Conservation (phyloP, 1,284 basidiomycete species). For the Boletus semigastroideus region DNA sequence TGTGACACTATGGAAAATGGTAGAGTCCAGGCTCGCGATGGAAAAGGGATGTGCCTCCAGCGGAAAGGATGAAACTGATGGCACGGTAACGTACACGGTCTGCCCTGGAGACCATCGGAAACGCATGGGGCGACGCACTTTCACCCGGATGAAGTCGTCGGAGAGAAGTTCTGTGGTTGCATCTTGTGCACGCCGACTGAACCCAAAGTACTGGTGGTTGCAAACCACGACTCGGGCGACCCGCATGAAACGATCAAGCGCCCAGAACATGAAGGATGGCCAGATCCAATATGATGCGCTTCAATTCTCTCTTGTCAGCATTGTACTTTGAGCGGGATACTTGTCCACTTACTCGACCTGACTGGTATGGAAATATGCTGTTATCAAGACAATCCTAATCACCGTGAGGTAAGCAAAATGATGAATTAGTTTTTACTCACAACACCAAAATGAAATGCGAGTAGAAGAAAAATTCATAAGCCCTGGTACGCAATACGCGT, state of each 20-base stretch:
- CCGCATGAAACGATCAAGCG: constrained; percentile 57
- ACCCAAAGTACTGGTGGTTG: constrained; percentile 41
- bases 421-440: constrained; percentile 31
- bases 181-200: constrained; percentile 21
- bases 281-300: constrained; percentile 42
- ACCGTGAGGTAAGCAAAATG: neutral
- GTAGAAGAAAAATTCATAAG: constrained; percentile 50
- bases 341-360: constrained; percentile 1
- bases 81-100: constrained; percentile 47
- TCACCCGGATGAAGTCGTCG: constrained; percentile 27
- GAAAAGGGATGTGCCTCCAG: constrained; percentile 59
- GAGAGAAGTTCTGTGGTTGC: constrained; percentile 26
- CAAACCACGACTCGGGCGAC: constrained; percentile 47
- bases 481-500: constrained; percentile 42
- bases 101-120: constrained; percentile 47
- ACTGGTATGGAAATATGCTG: constrained; percentile 43
- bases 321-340: constrained; percentile 9
- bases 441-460: constrained; percentile 41
- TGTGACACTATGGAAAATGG: constrained; percentile 6
- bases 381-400: constrained; percentile 41
- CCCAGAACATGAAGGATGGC: constrained; percentile 67
- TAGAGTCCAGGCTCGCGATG: constrained; percentile 45
- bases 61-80: constrained; percentile 41
- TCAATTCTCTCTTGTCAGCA: neutral
- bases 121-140: constrained; percentile 23